Base-by-base conservation (phyloP, 345 rosid species). In the Aquilaria yunnanensis region DNA sequence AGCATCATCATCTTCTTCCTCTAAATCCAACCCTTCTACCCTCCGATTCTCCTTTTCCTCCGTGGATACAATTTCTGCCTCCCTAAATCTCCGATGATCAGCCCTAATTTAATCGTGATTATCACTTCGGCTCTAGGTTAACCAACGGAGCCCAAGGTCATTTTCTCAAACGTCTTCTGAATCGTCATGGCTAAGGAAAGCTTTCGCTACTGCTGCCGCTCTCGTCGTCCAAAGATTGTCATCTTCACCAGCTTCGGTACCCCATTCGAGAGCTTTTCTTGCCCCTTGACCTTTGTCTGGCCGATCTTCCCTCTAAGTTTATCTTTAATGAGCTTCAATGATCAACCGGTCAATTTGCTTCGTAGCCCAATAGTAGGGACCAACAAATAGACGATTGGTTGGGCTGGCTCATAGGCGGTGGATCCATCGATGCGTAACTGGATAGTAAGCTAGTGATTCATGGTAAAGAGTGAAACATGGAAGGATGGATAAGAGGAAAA, bases 181-280 rank as follows among this genome's bases (percentile, higher is more conserved):
- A 65, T 69, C 80, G 5, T 74, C 86, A 3, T 72, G 73, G 43
- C 72, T 70, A 1, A 81, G 87, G 49, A 83, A 83, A 53, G 81
- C 85, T 74, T 78, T 79, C 65, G 84, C 90, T 59, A 84, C 57
- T 57, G 74, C 79, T 56, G 63, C 81, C 1, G 71, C 65, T 60
- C 80, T 78, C 0, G 81, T 70, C 80, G 74, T 82, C 78, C 65
- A 75, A 63, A 84, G 78, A 70, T 84, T 83, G 4, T 67, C 83
- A 64, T 87, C 94, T 69, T 87, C 88, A 31, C 82, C 86, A 0
- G 65, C 75, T 23, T 84, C 94, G 14, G 82, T 90, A 1, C 83
- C 90, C 90, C 90, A 82, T 48, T 87, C 86, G 0, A 90, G 94
- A 5, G 85, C 94, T 74, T 84, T 82, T 14, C 88, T 88, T 32